Evolutionary conservation across 495 filamentous ascomycete genomes (phyloP), one percentile per base, ranked within the genome.

Genomic region (Patellaria atrata): DNA sequence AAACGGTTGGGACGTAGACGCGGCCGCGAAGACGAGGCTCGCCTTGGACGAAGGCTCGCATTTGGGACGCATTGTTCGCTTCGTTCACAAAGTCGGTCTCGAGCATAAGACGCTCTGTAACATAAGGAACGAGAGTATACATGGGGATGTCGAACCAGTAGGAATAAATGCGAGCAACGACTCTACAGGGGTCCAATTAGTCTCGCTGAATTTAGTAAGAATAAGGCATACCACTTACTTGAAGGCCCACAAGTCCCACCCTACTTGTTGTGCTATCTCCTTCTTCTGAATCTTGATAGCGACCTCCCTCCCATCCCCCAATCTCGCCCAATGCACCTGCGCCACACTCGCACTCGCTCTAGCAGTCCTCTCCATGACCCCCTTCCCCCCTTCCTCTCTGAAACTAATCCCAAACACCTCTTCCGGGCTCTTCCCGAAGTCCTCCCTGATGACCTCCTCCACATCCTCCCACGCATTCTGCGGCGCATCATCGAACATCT

Each of bases 401-500:
- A 91, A 91, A 35, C 77, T 82, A 11, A 92, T 73, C 0, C 83
- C 85, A 55, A 94, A 92, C 1, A 89, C 79, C 43, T 93, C 85
- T 57, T 92, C 84, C 3, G 75, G 68, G 15, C 71, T 74, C 51
- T 67, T 74, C 1, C 73, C 73, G 18, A 92, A 96, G 45, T 94
- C 89, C 53, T 94, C 80, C 6, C 71, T 59, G 13, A 97, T 77
- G 13, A 93, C 83, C 51, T 64, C 69, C 61, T 93, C 80, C 3
- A 91, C 77, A n/a, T 83, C 79, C 50, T 65, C 65, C 84, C 82
- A 93, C n/a, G 62, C 61, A 52, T 94, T 91, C 66, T 94, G 86
- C 16, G 86, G 84, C 33, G 89, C 91, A 63, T 97, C 89, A 48
- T 94, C 89, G 55, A 97, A 97, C 82, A 97, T 94, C 39, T 75